Evolutionary conservation across 1,284 basidiomycete species (phyloP).

Genomic region (Cronartium quercuum): DNA sequence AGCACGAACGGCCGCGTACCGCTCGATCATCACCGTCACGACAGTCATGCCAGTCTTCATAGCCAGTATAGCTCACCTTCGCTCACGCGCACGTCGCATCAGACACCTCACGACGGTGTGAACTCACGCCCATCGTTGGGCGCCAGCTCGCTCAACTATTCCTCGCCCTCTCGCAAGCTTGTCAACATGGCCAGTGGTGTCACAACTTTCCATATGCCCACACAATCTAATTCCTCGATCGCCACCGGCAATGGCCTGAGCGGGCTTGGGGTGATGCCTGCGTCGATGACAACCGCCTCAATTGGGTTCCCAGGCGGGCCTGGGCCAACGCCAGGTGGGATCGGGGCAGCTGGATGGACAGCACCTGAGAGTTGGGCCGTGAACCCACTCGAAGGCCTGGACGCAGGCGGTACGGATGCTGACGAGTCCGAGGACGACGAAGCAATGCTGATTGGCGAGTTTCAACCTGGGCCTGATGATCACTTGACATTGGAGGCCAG

Average conservation of each 20-base stretch:
- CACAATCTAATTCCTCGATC: not conserved
- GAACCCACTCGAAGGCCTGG: conserved; percentile 30
- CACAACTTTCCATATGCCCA: not conserved
- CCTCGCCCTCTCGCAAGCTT: not conserved
- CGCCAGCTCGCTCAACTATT: not conserved
- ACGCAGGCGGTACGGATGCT: conserved; percentile 12
- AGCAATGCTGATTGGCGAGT: conserved; percentile 19
- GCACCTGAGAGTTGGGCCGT: conserved; percentile 39
- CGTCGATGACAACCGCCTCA: not conserved
- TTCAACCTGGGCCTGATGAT: conserved; percentile 64
- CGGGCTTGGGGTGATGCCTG: not conserved
- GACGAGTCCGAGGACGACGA: conserved; percentile 35
- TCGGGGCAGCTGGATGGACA: conserved; percentile 25
- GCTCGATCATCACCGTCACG: not conserved
- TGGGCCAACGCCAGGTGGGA: not conserved
- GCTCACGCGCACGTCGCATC: not conserved
- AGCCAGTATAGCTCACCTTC: not conserved
- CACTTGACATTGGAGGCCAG: conserved; percentile 8
- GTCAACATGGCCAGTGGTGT: not conserved
- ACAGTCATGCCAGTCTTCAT: not conserved
- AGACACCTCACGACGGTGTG: too few species aligned
- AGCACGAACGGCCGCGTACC: not conserved
- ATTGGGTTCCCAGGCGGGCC: not conserved
- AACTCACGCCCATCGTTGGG: too few species aligned
- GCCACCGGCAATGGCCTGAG: not conserved